Percentiles rank a stretch among this genome's conserved stretches.
Evolutionary conservation across 2,329 filamentous ascomycete genomes (phyloP).

Genomic region (Colletotrichum sublineola): DNA sequence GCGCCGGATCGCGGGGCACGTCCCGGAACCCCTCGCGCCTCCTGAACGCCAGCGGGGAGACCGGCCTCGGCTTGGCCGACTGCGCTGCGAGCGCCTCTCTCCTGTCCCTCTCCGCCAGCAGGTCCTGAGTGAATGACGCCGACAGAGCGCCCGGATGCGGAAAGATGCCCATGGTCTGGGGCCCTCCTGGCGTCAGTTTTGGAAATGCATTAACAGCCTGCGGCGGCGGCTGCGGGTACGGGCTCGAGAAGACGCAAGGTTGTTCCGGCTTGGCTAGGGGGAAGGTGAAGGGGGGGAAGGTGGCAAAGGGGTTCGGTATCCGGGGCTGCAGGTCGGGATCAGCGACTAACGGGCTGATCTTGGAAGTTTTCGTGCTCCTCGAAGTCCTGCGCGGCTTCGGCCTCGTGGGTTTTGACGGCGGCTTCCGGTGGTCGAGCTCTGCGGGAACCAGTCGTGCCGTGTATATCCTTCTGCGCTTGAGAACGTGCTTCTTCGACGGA

Average conservation of each 20-base stretch:
- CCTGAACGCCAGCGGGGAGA: neutral
- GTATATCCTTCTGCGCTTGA: slow-evolving; percentile 2
- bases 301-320: neutral
- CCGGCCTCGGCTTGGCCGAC: neutral
- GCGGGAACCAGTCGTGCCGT: neutral
- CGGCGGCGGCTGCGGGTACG: neutral
- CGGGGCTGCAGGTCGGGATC: neutral
- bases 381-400: neutral
- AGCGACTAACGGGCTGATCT: neutral
- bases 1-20: neutral
- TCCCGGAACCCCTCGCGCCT: neutral
- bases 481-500: neutral
- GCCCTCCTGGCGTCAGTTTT: neutral
- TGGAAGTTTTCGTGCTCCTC: neutral
- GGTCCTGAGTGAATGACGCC: neutral
- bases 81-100: neutral
- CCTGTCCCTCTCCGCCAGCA: neutral
- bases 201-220: neutral
- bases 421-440: neutral
- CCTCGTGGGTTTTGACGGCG: neutral
- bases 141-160: neutral
- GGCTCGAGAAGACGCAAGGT: neutral
- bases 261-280: neutral
- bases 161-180: slow-evolving; percentile 1
- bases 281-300: neutral